A percentile compares a stretch with the other conserved stretches of the same genome.
Conservation (phyloP, 2,329 filamentous ascomycete genomes). For the Penicillium janthinellum region DNA sequence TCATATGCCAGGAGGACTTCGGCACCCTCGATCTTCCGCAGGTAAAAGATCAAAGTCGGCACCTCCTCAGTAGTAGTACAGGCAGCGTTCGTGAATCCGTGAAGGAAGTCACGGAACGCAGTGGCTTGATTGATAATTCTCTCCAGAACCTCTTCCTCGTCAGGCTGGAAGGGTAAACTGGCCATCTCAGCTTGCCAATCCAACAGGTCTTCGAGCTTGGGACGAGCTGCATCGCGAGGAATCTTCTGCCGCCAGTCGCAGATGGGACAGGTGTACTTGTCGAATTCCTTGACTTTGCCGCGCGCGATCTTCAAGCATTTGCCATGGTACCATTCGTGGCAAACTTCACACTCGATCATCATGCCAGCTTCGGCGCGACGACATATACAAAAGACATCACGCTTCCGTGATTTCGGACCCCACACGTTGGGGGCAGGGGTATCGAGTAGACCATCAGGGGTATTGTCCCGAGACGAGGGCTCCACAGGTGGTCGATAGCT, state of each 20-base stretch:
- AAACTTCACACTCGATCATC: slow-evolving; percentile 99
- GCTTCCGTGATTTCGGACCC: slow-evolving; percentile 56
- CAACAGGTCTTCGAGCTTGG: slow-evolving; percentile 88
- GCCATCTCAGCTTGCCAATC: slow-evolving; percentile 82
- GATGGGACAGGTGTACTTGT: slow-evolving; percentile 97
- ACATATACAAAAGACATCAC: slow-evolving; percentile 97
- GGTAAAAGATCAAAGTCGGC: slow-evolving; percentile 87
- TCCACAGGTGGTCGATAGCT: slow-evolving; percentile 88
- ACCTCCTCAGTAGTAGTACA: slow-evolving; percentile 83
- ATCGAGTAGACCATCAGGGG: slow-evolving; percentile 60
- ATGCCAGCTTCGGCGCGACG: slow-evolving; percentile 90
- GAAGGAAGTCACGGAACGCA: slow-evolving; percentile 80
- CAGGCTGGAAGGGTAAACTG: slow-evolving; percentile 85
- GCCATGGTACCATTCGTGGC: slow-evolving; percentile 98
- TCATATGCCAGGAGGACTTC: slow-evolving; percentile 89
- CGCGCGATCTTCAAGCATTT: slow-evolving; percentile 97
- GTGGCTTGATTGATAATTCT: slow-evolving; percentile 84
- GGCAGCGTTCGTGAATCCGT: slow-evolving; percentile 76
- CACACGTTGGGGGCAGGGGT: slow-evolving; percentile 34
- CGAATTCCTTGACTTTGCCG: slow-evolving; percentile 96
- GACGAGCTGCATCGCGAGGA: slow-evolving; percentile 89
- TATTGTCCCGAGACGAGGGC: slow-evolving; percentile 82
- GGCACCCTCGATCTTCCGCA: slow-evolving; percentile 95
- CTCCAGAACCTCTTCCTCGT: slow-evolving; percentile 85
- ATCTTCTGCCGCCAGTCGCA: slow-evolving; percentile 98